phyloP scores from a whole-genome alignment of 192 early-diverging fungal genomes.

The Oehlia diaphana region DNA sequence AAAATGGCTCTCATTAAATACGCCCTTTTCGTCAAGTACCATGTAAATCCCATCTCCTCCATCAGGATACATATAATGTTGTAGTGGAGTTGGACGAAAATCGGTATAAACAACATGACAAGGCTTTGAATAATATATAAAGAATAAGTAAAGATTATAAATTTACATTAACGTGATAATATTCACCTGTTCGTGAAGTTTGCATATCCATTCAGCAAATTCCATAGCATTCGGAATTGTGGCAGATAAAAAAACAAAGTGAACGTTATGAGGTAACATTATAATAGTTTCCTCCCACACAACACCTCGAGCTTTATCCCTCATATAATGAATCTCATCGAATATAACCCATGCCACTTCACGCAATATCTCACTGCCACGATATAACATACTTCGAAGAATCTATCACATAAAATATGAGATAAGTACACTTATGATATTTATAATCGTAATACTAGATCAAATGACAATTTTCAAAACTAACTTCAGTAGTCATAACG shows the following conservation, averaged over 20 bases:
- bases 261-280: slow-evolving; percentile 88
- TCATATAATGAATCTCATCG: slow-evolving; percentile 99
- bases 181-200: slow-evolving; percentile 77
- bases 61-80: slow-evolving; percentile 94
- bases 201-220: slow-evolving; percentile 98
- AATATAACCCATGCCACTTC: slow-evolving; percentile 98
- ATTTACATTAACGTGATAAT: background rate
- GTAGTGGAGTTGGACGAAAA: slow-evolving; percentile 93
- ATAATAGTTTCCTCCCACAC: slow-evolving; percentile 99
- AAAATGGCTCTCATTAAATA: slow-evolving; percentile 95
- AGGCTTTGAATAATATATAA: slow-evolving; percentile 42
- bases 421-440: background rate
- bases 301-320: slow-evolving; percentile 91
- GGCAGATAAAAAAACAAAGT: slow-evolving; percentile 94
- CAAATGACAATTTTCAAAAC: background rate
- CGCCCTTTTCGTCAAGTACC: slow-evolving; percentile 94
- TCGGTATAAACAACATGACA: slow-evolving; percentile 99
- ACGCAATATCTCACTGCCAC: slow-evolving; percentile 92
- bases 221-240: slow-evolving; percentile 99
- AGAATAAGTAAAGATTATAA: background rate
- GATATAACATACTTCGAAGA: slow-evolving; percentile 95
- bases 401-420: slow-evolving; percentile 55
- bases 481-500: slow-evolving; percentile 92
- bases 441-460: background rate
- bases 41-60: slow-evolving; percentile 92